Evolutionary conservation across 78 protist genomes (phyloP), one percentile per base, ranked within the genome.

Genomic region (Dictyostelium purpureum): DNA sequence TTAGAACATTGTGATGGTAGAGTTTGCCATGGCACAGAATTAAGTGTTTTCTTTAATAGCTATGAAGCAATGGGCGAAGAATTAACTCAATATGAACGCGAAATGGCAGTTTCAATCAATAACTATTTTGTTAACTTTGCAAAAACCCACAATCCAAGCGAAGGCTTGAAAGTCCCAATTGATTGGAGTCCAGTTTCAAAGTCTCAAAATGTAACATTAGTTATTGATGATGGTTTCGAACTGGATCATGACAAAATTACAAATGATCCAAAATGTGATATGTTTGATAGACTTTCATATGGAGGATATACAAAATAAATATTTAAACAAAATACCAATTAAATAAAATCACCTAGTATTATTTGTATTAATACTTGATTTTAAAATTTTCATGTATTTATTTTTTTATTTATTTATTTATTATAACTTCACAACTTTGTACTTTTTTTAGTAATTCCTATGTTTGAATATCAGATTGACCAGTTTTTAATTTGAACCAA

Each of bases 21-120:
- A 2, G 75, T 59, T 3, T 90, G 95, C 42, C 96, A 94, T 47
- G 94, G 88, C 28, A 0, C 40, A 6, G 96, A 94, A 51, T 26
- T 94, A 16, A 67, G 79, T 38, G 66, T 45, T 38, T 65, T 94
- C 1, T 94, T 69, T 18, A 65, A 81, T 52, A 19, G 33, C 4
- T 69, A 69, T 69, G 26, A n/a, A 6, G 76, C 33, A 2, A 2
- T 69, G 7, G 76, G 33, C 21, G 40, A n/a, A 40, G 0, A 7
- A 1, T 40, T 56, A 7, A 80, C 49, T 14, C 43, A 63, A 11
- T 75, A 73, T 9, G 92, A 85, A 73, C 33, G 31, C 18, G 0
- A 9, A 45, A 6, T 85, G 26, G 56, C 82, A 2, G 26, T 31
- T 0, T 24, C 26, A 14, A 37, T 85, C 26, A 85, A 73, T 24